These are phyloP conservation scores for Coleophoma eucalyptorum DNA, from an alignment of 2,329 filamentous ascomycete genomes.

Conservation along the genomic window DNA sequence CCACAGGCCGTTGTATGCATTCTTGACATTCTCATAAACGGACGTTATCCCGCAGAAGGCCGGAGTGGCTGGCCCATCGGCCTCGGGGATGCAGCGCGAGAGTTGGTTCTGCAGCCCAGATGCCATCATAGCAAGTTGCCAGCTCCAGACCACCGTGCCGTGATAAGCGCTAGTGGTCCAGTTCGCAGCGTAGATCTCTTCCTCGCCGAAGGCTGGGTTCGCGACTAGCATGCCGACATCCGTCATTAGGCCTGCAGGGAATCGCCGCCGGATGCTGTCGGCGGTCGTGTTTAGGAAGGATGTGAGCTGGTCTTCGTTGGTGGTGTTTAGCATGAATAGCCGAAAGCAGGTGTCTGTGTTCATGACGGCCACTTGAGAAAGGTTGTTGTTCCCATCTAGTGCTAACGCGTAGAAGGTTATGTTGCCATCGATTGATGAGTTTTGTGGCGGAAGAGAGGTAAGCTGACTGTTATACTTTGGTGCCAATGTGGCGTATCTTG, in stretches of 20 bases:
- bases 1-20: constrained; percentile 58
- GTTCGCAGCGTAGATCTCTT: constrained; percentile 41
- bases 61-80: constrained; percentile 19
- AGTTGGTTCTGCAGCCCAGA: constrained; percentile 55
- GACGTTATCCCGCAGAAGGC: constrained; percentile 44
- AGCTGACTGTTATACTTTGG: constrained; percentile 30
- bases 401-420: constrained; percentile 53
- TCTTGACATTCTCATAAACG: constrained; percentile 40
- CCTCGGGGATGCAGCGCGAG: constrained; percentile 36
- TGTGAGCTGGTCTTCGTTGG: constrained; percentile 52
- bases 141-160: constrained; percentile 62
- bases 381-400: constrained; percentile 46
- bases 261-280: constrained; percentile 51
- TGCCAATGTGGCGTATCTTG: constrained; percentile 38
- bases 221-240: constrained; percentile 54
- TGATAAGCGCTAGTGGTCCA: constrained; percentile 59
- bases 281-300: constrained; percentile 53
- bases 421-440: constrained; percentile 35
- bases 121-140: constrained; percentile 63
- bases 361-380: constrained; percentile 50
- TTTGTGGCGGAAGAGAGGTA: constrained; percentile 36
- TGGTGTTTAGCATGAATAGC: constrained; percentile 57
- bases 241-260: constrained; percentile 55
- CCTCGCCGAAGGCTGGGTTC: constrained; percentile 53
- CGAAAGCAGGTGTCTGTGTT: constrained; percentile 64